These are phyloP conservation scores for Psophocarpus tetragonolobus DNA, from an alignment of 306 rosid species.

Conservation along the genomic window DNA sequence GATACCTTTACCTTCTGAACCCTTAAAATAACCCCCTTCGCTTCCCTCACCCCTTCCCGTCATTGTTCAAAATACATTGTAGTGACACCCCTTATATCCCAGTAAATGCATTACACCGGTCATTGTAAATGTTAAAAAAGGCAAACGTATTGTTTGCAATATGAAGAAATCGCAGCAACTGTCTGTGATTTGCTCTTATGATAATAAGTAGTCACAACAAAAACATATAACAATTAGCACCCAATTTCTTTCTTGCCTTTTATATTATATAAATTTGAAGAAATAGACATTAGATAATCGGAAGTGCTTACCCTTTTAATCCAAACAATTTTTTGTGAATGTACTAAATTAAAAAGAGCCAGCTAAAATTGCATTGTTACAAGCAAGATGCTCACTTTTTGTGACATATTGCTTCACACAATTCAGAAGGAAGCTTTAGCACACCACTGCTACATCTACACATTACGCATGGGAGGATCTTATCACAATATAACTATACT, in stretches of 20 bases:
- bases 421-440: conserved; percentile 3
- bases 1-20: background rate
- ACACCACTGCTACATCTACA: background rate
- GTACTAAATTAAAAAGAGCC: background rate
- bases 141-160: background rate
- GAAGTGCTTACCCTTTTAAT: conserved; percentile 5
- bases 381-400: conserved; percentile 11
- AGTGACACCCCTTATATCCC: background rate
- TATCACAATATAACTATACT: too few relatives aligned
- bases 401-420: background rate
- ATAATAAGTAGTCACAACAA: background rate
- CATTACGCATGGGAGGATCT: background rate
- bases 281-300: conserved; percentile 3
- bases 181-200: background rate
- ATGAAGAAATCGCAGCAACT: background rate
- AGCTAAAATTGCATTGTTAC: background rate
- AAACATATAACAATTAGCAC: conserved; percentile 9
- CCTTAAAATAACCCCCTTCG: background rate
- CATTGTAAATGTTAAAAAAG: background rate
- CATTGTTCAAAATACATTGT: background rate
- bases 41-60: too few relatives aligned
- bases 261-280: background rate
- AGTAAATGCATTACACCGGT: background rate
- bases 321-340: background rate
- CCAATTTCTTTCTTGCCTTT: background rate